Conservation (phyloP, 352 stramenopile genomes). For the Phytophthora europaea region DNA sequence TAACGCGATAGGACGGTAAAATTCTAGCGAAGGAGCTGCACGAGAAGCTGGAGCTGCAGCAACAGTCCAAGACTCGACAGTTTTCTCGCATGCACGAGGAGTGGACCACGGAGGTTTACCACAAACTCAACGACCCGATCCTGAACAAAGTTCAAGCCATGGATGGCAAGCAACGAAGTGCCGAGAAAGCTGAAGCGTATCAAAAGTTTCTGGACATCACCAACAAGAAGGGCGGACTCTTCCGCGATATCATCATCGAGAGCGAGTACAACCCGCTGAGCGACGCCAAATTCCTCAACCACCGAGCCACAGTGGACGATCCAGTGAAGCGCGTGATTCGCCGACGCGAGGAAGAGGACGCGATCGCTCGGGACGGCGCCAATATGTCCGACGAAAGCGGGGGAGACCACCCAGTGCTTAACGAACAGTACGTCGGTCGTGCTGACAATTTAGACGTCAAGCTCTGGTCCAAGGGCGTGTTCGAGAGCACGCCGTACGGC, state of each 20-base stretch:
- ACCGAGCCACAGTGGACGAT: slow-evolving; percentile 67
- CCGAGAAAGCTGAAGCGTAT: slow-evolving; percentile 55
- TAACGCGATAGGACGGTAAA: slow-evolving; percentile 55
- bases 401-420: slow-evolving; percentile 1
- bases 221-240: slow-evolving; percentile 85
- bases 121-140: slow-evolving; percentile 81
- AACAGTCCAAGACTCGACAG: slow-evolving; percentile 69
- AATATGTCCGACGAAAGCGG: slow-evolving; percentile 40
- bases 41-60: slow-evolving; percentile 70
- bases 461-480: slow-evolving; percentile 77
- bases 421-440: slow-evolving; percentile 35
- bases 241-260: slow-evolving; percentile 88
- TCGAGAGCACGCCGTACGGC: slow-evolving; percentile 83
- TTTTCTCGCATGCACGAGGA: slow-evolving; percentile 81
- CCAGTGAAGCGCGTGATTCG: slow-evolving; percentile 72
- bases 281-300: slow-evolving; percentile 64
- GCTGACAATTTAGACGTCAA: slow-evolving; percentile 82
- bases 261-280: slow-evolving; percentile 87
- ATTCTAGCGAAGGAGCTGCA: slow-evolving; percentile 67
- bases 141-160: slow-evolving; percentile 60
- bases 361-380: slow-evolving; percentile 60
- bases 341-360: slow-evolving; percentile 74
- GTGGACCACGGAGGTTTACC: slow-evolving; percentile 70
- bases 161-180: slow-evolving; percentile 59
- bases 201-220: slow-evolving; percentile 84